Percentiles rank a stretch among this genome's conserved stretches.
Evolutionary conservation across 352 stramenopile species (phyloP).

Genomic region (Proteromonas lacertae): DNA sequence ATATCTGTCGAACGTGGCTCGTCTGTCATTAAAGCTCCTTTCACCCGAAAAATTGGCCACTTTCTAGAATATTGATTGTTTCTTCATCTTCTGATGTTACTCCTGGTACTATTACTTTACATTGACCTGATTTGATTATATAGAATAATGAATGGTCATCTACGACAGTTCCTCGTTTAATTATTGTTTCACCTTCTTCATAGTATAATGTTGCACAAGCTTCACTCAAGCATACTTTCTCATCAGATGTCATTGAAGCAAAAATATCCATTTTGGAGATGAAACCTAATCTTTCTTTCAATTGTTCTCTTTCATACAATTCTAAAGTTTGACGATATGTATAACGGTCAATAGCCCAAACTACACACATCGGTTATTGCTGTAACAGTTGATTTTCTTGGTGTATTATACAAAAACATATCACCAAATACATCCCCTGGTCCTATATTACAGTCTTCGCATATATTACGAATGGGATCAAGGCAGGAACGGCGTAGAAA

Average conservation of each 20-base stretch:
- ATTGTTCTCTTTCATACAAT: constrained; percentile 4
- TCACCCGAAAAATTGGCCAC: too few relatives aligned
- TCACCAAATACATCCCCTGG: too few relatives aligned
- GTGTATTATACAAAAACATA: constrained; percentile 60
- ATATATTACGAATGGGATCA: too few relatives aligned
- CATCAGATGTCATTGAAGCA: not conserved
- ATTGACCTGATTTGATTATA: too few relatives aligned
- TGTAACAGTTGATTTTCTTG: constrained; percentile 35
- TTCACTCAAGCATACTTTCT: constrained; percentile 10
- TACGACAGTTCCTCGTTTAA: too few relatives aligned
- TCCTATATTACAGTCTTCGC: too few relatives aligned
- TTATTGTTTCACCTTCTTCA: too few relatives aligned
- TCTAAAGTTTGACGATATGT: constrained; percentile 8
- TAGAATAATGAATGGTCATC: too few relatives aligned
- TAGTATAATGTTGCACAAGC: constrained; percentile 14
- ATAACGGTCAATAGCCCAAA: constrained; percentile 20
- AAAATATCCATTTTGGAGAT: not conserved
- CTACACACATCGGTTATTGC: constrained; percentile 12
- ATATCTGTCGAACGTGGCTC: constrained; percentile 42
- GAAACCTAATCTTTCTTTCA: constrained; percentile 1
- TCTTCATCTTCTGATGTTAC: constrained; percentile 45
- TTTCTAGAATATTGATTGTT: constrained; percentile 29
- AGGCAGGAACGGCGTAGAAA: too few relatives aligned
- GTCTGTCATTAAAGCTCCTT: constrained; percentile 58
- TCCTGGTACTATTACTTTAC: constrained; percentile 60